Evolutionary conservation across 73 alveolate species (phyloP).

Genomic region (Stentor coeruleus): DNA sequence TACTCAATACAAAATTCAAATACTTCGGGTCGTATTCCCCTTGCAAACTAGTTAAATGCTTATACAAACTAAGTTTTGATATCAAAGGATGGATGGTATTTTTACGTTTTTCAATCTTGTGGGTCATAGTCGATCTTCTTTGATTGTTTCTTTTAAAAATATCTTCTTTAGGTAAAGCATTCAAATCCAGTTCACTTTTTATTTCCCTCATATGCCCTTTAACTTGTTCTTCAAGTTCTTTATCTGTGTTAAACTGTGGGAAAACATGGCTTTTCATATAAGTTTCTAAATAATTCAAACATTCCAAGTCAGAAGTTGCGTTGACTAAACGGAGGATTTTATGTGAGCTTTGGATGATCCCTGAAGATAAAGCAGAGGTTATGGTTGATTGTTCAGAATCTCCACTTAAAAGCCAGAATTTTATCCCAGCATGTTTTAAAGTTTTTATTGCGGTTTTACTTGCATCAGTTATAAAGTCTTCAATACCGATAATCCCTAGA

Average conservation of each 20-base stretch:
- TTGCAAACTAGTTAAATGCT: neutral
- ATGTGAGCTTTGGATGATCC: neutral
- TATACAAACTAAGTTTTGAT: neutral
- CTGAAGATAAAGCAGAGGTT: neutral
- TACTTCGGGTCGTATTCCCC: constrained; percentile 13
- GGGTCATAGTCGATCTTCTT: neutral
- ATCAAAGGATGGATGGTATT: neutral
- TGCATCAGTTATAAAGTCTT: neutral
- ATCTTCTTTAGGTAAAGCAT: neutral
- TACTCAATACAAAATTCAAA: neutral
- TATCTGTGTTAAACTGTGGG: neutral
- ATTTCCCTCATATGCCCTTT: neutral
- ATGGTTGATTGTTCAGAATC: neutral
- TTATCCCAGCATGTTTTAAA: constrained; percentile 8
- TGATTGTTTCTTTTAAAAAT: neutral
- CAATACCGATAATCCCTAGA: constrained; percentile 14
- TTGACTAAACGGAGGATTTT: neutral
- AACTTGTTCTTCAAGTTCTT: neutral
- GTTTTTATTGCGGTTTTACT: neutral
- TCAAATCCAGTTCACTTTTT: neutral
- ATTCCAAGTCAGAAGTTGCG: neutral
- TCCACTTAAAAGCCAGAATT: constrained; percentile 15
- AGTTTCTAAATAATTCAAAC: neutral
- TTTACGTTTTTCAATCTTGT: neutral
- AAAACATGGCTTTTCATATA: neutral